Percentiles rank a stretch among this genome's conserved stretches.
phyloP scores from a whole-genome alignment of 129 eudicot genomes.

The Centrapalus pauciflorus region DNA sequence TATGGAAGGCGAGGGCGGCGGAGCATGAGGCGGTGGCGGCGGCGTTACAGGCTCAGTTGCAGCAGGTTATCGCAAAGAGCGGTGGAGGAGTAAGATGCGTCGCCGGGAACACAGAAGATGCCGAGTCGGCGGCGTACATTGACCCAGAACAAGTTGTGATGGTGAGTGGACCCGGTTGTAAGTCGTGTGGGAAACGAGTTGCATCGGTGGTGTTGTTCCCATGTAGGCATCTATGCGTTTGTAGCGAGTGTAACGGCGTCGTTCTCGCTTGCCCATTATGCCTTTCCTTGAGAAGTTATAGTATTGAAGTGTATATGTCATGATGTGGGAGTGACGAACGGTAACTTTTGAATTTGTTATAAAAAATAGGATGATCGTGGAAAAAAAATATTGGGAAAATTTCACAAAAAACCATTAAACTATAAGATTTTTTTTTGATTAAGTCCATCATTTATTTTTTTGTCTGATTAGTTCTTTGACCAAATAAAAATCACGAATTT shows the following conservation, averaged over 20 bases:
- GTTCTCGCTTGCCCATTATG: constrained; percentile 46
- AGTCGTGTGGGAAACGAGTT: constrained; percentile 38
- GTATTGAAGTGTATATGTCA: constrained; percentile 41
- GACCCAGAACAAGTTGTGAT: constrained; percentile 40
- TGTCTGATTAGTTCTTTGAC: too few species aligned
- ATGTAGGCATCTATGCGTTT: constrained; percentile 48
- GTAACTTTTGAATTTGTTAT: too few species aligned
- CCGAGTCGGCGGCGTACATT: constrained; percentile 39
- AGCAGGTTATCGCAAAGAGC: constrained; percentile 26
- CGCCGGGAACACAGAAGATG: constrained; percentile 36
- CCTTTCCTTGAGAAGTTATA: constrained; percentile 29
- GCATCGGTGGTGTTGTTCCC: constrained; percentile 56
- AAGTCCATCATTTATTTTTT: too few species aligned
- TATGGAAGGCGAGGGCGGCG: constrained; percentile 39
- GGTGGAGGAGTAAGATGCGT: constrained; percentile 15
- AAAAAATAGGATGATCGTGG: too few species aligned
- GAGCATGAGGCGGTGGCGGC: constrained; percentile 35
- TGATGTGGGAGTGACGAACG: too few species aligned
- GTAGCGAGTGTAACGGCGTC: constrained; percentile 43
- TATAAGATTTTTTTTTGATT: too few species aligned
- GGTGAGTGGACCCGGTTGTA: constrained; percentile 37
- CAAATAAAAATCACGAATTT: too few species aligned
- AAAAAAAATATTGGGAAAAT: too few species aligned
- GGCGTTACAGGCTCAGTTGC: constrained; percentile 38
- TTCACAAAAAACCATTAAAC: too few species aligned